phyloP scores from a whole-genome alignment of 2,329 filamentous ascomycete species.

The Balansia obtecta region DNA sequence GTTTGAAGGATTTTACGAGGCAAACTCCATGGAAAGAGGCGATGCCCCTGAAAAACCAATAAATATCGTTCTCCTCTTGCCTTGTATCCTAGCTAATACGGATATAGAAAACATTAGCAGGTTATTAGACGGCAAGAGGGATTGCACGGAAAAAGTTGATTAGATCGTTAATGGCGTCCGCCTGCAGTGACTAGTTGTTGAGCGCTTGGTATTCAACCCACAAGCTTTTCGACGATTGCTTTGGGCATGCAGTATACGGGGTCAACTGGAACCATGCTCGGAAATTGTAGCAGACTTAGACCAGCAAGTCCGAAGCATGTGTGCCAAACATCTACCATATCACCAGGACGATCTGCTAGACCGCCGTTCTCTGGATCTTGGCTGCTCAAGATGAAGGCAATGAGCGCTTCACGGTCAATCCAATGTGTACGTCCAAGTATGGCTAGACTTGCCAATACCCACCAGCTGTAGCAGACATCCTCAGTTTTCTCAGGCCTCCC shows the following conservation, averaged over 20 bases:
- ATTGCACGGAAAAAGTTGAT: neutral
- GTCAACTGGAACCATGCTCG: constrained; percentile 68
- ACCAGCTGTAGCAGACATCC: constrained; percentile 99
- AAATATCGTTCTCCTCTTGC: constrained; percentile 44
- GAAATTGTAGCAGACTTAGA: constrained; percentile 68
- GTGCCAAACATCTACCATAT: constrained; percentile 97
- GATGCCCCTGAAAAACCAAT: constrained; percentile 18
- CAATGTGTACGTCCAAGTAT: constrained; percentile 84
- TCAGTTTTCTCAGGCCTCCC: constrained; percentile 90
- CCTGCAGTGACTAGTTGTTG: neutral
- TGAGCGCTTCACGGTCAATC: constrained; percentile 77
- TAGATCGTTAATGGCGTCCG: neutral
- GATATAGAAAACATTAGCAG: constrained; percentile 30
- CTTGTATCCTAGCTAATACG: constrained; percentile 57
- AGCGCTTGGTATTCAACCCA: constrained; percentile 20
- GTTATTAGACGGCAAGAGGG: constrained; percentile 62
- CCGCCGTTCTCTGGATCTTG: constrained; percentile 80
- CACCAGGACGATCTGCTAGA: constrained; percentile 77
- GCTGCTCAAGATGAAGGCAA: constrained; percentile 71
- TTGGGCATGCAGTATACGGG: constrained; percentile 79
- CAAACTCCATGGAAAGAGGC: constrained; percentile 12
- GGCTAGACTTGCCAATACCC: constrained; percentile 83
- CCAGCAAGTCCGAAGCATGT: constrained; percentile 83
- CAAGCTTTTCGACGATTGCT: constrained; percentile 46
- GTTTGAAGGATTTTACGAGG: constrained; percentile 17